Evolutionary conservation across 345 rosid species (phyloP).

Genomic region (Lepidium didymum): DNA sequence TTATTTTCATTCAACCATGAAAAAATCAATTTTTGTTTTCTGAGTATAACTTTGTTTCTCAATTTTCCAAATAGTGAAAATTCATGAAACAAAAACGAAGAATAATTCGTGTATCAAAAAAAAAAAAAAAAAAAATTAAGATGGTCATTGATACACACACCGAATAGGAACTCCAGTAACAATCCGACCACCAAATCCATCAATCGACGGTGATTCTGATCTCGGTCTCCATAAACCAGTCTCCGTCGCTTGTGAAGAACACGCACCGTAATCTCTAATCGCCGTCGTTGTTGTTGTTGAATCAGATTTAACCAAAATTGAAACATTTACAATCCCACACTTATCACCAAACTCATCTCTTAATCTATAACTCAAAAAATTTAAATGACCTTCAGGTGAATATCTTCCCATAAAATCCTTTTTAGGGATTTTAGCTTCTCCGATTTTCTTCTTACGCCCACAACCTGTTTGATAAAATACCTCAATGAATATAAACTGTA

Average conservation of each 20-base stretch:
- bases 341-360: conserved; percentile 37
- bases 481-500: conserved; percentile 33
- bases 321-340: conserved; percentile 63
- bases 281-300: neutral
- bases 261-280: neutral
- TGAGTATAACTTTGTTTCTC: neutral
- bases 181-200: conserved; percentile 13
- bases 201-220: neutral
- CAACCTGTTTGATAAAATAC: conserved; percentile 38
- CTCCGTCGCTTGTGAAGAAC: conserved; percentile 11
- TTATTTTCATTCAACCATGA: neutral
- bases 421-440: conserved; percentile 39
- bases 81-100: neutral
- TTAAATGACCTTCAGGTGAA: conserved; percentile 40
- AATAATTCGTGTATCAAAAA: neutral
- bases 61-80: neutral
- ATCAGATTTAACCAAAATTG: conserved; percentile 35
- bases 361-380: conserved; percentile 62
- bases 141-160: neutral
- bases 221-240: conserved; percentile 7
- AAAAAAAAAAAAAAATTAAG: neutral
- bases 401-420: conserved; percentile 48
- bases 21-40: neutral
- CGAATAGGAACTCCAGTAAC: conserved; percentile 26
- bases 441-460: conserved; percentile 26